phyloP scores from a whole-genome alignment of 1,139 yeast genomes.

The Suhomyces bokatorum region DNA sequence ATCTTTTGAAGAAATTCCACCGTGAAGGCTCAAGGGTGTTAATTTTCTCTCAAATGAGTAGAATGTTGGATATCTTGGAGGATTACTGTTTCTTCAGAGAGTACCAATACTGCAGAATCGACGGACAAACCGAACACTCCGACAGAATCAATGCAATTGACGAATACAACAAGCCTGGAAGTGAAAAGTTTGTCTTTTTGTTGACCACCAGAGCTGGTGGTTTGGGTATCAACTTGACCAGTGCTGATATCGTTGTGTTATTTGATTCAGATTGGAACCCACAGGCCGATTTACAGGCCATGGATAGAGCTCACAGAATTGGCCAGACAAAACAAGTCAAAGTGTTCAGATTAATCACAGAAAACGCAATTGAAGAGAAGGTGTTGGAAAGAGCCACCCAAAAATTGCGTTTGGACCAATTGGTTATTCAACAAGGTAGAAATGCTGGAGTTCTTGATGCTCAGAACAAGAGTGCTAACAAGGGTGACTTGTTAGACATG shows the following conservation, averaged over 20 bases:
- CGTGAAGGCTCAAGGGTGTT: conserved; percentile 73
- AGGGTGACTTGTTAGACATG: conserved; percentile 75
- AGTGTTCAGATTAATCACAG: conserved; percentile 75
- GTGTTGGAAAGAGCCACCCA: conserved; percentile 80
- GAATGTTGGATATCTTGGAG: conserved; percentile 76
- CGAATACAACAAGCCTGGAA: conserved; percentile 69
- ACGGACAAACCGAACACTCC: conserved; percentile 77
- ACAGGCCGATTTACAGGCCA: conserved; percentile 83
- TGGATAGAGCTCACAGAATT: conserved; percentile 87
- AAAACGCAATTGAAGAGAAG: conserved; percentile 79
- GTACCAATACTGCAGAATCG: conserved; percentile 72
- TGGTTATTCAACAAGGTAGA: conserved; percentile 79
- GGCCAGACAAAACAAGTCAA: conserved; percentile 83
- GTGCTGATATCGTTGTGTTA: conserved; percentile 72
- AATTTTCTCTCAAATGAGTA: conserved; percentile 80
- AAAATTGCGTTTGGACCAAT: conserved; percentile 72
- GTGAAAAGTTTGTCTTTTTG: conserved; percentile 67
- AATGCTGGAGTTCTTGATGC: conserved; percentile 36
- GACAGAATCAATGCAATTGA: conserved; percentile 77
- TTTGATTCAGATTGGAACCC: conserved; percentile 88
- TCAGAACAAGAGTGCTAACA: conserved; percentile 49
- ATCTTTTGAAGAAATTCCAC: conserved; percentile 59
- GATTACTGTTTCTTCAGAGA: conserved; percentile 73
- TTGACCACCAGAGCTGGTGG: conserved; percentile 87
- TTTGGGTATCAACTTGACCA: conserved; percentile 75